Conservation (phyloP, 768 basidiomycete genomes). For the Daedaleopsis nitida region DNA sequence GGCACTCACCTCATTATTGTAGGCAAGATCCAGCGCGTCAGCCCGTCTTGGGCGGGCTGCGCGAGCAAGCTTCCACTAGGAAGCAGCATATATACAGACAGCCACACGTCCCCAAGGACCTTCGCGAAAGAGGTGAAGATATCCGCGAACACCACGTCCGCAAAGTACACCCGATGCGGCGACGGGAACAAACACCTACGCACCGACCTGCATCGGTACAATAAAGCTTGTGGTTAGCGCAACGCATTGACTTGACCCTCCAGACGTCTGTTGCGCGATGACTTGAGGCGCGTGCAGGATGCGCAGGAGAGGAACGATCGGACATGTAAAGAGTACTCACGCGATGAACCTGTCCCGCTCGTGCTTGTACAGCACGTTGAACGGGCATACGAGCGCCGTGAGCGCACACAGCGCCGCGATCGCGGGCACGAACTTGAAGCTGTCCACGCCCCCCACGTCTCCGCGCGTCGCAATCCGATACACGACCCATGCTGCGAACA, state of each 20-base stretch:
- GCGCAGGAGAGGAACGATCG: too few relatives aligned
- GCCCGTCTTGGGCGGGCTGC: slow-evolving; percentile 62
- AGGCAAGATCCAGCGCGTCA: slow-evolving; percentile 76
- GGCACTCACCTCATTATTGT: slow-evolving; percentile 78
- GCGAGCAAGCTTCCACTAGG: slow-evolving; percentile 75
- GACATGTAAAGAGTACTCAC: too few relatives aligned
- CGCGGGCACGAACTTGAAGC: slow-evolving; percentile 75
- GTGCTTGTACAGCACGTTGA: slow-evolving; percentile 61
- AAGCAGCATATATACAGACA: slow-evolving; percentile 85
- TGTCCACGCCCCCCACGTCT: slow-evolving; percentile 63
- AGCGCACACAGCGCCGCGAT: slow-evolving; percentile 62
- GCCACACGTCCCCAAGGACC: slow-evolving; percentile 92
- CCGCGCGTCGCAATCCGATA: slow-evolving; percentile 65
- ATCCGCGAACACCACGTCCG: slow-evolving; percentile 93
- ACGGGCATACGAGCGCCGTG: slow-evolving; percentile 65
- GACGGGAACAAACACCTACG: slow-evolving; percentile 75
- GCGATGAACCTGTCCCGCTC: slow-evolving; percentile 78
- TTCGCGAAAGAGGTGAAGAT: slow-evolving; percentile 96
- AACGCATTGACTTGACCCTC: background rate
- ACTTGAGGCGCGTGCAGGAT: too few relatives aligned
- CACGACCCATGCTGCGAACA: slow-evolving; percentile 65
- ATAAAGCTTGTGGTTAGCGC: background rate
- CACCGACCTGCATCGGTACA: slow-evolving; percentile 53
- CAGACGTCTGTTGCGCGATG: too few relatives aligned
- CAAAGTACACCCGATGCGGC: slow-evolving; percentile 73